Percentiles rank a stretch among this genome's conserved stretches.
Conservation (phyloP, 2,329 filamentous ascomycete species). For the Penicillium olsonii region DNA sequence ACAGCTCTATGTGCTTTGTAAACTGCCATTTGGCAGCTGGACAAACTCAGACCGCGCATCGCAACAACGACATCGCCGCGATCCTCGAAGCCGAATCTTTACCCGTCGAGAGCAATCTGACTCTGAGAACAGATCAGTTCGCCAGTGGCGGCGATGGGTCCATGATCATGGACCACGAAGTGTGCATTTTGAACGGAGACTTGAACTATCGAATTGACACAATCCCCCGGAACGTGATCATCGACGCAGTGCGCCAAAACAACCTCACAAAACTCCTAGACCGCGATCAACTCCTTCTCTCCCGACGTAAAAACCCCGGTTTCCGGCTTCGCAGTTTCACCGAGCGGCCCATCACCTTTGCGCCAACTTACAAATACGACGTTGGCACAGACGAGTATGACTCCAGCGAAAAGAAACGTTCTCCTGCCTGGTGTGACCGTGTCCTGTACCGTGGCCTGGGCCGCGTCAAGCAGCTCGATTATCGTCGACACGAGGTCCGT, state of each 20-base stretch:
- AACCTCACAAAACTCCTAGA: constrained; percentile 87
- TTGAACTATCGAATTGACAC: constrained; percentile 98
- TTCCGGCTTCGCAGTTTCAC: constrained; percentile 87
- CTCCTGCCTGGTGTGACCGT: constrained; percentile 95
- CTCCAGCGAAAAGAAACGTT: constrained; percentile 88
- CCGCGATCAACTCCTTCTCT: constrained; percentile 88
- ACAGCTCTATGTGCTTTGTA: constrained; percentile 91
- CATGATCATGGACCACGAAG: constrained; percentile 94
- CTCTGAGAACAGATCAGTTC: constrained; percentile 72
- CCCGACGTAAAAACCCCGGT: constrained; percentile 81
- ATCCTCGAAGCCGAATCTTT: constrained; percentile 81
- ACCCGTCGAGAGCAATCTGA: constrained; percentile 69
- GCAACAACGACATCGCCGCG: constrained; percentile 87
- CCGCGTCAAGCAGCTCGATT: constrained; percentile 83
- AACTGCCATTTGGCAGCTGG: constrained; percentile 97
- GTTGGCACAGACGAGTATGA: constrained; percentile 94
- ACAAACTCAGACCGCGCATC: constrained; percentile 83
- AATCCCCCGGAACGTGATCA: constrained; percentile 90
- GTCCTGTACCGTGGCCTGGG: constrained; percentile 82
- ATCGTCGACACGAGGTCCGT: constrained; percentile 82
- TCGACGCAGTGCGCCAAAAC: constrained; percentile 76
- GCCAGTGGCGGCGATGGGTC: constrained; percentile 90
- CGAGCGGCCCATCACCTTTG: constrained; percentile 88
- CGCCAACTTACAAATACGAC: constrained; percentile 98
- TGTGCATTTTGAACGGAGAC: constrained; percentile 95